Evolutionary conservation across 768 basidiomycete species (phyloP).

Genomic region (Amanita rubescens): DNA sequence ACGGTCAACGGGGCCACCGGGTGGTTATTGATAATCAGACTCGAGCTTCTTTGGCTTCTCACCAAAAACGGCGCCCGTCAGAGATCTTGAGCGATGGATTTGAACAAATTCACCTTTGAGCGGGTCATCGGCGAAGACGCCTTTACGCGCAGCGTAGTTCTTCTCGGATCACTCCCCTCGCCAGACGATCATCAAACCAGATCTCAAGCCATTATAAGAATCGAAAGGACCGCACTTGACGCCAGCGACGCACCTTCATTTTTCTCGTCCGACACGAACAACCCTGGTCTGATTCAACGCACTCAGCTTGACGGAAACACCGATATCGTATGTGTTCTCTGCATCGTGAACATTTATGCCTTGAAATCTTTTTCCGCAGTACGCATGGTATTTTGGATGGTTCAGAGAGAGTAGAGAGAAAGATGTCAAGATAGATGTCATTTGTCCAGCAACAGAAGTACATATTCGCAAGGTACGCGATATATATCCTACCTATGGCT

Average conservation of each 20-base stretch:
- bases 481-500: background rate
- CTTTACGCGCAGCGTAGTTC: constrained; percentile 47
- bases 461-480: constrained; percentile 72
- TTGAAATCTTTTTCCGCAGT: constrained; percentile 36
- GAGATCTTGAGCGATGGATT: too few relatives aligned
- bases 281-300: constrained; percentile 30
- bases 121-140: constrained; percentile 58
- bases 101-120: constrained; percentile 49
- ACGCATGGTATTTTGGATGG: constrained; percentile 78
- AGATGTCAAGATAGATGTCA: constrained; percentile 79
- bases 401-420: constrained; percentile 34
- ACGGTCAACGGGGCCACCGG: too few relatives aligned
- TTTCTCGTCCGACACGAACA: constrained; percentile 22
- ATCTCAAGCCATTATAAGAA: constrained; percentile 56
- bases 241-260: constrained; percentile 28
- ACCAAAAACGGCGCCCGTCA: too few relatives aligned
- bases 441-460: constrained; percentile 84
- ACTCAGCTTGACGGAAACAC: constrained; percentile 48
- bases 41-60: too few relatives aligned
- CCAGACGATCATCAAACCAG: constrained; percentile 11
- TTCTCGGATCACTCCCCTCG: constrained; percentile 59
- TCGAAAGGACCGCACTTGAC: constrained; percentile 72
- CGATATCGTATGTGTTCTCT: constrained; percentile 49
- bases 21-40: too few relatives aligned
- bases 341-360: background rate